Evolutionary conservation across 2,329 filamentous ascomycete species (phyloP).

Genomic region (Purpureocillium takamizusanense): DNA sequence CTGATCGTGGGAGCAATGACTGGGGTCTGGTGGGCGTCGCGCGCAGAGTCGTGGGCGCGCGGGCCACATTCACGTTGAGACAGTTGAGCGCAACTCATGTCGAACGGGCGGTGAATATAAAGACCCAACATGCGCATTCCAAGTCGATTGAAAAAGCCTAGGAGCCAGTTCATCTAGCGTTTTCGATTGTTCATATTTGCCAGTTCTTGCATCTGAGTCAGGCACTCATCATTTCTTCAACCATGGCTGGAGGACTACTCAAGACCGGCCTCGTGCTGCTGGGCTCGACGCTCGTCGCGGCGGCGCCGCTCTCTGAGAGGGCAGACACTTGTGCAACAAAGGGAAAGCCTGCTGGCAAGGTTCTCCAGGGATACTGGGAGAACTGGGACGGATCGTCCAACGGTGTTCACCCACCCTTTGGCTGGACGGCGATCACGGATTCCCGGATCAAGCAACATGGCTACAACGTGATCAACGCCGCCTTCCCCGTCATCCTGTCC

Average conservation of each 20-base stretch:
- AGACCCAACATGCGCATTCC: too few species aligned
- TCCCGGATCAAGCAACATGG: constrained; percentile 18
- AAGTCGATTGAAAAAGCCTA: too few species aligned
- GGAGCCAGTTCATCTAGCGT: too few species aligned
- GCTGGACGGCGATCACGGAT: constrained; percentile 22
- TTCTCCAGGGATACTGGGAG: constrained; percentile 26
- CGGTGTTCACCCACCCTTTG: constrained; percentile 22
- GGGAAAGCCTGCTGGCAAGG: constrained; percentile 21
- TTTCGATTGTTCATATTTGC: too few species aligned
- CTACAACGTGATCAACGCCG: constrained; percentile 25
- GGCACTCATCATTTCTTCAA: not conserved
- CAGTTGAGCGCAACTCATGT: too few species aligned
- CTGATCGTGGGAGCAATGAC: too few species aligned
- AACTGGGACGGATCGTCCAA: constrained; percentile 25
- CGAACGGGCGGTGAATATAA: too few species aligned
- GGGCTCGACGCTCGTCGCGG: constrained; percentile 5
- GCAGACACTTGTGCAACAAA: constrained; percentile 19
- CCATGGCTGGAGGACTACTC: constrained; percentile 9
- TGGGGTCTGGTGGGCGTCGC: too few species aligned
- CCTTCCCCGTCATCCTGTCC: constrained; percentile 23
- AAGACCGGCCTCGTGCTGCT: constrained; percentile 9
- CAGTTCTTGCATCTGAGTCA: too few species aligned
- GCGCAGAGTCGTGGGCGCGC: too few species aligned
- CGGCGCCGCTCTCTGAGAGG: constrained; percentile 7
- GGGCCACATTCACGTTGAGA: too few species aligned